Evolutionary conservation across 2,329 filamentous ascomycete species (phyloP).

Genomic region (Simplicillium sp.): DNA sequence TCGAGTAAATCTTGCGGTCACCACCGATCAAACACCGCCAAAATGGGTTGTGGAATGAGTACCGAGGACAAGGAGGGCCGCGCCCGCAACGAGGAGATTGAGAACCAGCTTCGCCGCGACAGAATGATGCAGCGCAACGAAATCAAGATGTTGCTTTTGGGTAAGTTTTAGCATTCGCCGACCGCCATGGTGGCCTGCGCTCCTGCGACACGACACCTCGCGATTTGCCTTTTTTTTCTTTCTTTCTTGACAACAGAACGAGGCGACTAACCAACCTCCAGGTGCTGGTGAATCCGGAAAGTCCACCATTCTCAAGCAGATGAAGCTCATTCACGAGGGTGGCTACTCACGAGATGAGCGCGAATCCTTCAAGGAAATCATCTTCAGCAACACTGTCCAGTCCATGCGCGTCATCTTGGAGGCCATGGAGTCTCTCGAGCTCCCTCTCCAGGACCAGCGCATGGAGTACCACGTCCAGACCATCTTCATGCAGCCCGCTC

Average conservation of each 20-base stretch:
- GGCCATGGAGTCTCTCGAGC: constrained; percentile 59
- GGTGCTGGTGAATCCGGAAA: constrained; percentile 90
- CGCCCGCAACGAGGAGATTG: constrained; percentile 99
- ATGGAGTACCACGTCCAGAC: constrained; percentile 97
- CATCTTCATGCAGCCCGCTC: constrained; percentile 96
- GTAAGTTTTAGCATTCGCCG: constrained; percentile 36
- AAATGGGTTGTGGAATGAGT: constrained; percentile 99
- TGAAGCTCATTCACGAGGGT: constrained; percentile 99
- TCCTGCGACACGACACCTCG: neutral
- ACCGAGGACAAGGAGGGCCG: constrained; percentile 99
- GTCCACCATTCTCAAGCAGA: constrained; percentile 96
- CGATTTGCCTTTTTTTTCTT: neutral
- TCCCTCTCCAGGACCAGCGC: constrained; percentile 82
- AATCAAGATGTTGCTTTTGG: constrained; percentile 99
- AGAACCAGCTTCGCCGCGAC: constrained; percentile 97
- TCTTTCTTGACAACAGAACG: constrained; percentile 30
- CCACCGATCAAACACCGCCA: constrained; percentile 36
- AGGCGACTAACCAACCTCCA: neutral
- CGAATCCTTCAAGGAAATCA: constrained; percentile 62
- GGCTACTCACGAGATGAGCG: constrained; percentile 89
- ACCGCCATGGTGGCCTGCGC: neutral
- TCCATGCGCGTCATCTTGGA: constrained; percentile 62
- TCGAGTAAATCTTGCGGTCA: constrained; percentile 6
- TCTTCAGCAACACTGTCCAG: constrained; percentile 62
- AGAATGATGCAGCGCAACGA: constrained; percentile 99